Base-by-base conservation (phyloP, 1,284 basidiomycete species). In the Marasmius oreades region DNA sequence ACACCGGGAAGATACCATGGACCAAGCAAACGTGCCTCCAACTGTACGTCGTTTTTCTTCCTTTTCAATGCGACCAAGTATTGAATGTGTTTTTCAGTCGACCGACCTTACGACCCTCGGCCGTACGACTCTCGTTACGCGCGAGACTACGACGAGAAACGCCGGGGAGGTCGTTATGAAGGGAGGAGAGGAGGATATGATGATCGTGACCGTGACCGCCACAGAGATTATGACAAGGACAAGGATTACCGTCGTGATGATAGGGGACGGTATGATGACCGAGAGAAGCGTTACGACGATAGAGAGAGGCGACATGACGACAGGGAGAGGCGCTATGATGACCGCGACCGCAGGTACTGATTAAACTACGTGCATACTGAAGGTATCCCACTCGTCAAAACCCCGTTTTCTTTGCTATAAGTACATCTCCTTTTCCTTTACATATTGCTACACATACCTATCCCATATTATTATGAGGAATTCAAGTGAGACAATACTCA, bases 1-100 rank as follows among this genome's bases (percentile, higher is more conserved):
- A 98, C 95, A 11, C 95, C 95, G 14, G 95, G 95, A 48, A 79
- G 90, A 57, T 98, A 98, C 82, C 93, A 92, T 63, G 93, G 94
- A 0, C 93, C 93, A 39, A 90, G 93, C 55, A 94, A 95, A 74
- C 81, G 31, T 26, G 31, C 76, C 79, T 55, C 86, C 88, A 57
- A 70, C 83, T 84, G 74, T 65, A 46, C 33, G n/a, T 33, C 66
- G 55, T 53, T 54, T 39, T 57, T 45, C 52, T 31, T 46, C 50
- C 26, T 53, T 55, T n/a, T n/a, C n/a, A n/a, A n/a, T n/a, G 51
- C 18, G 55, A 12, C 14, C 50, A 37, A 50, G 22, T 7, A 24
- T 50, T 28, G 51, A 54, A 52, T 34, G 47, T 60, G 45, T 58
- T 37, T 52, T 59, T 26, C 67, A 82, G 87, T 78, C 61, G 88